Evolutionary conservation across 1,139 yeast species (phyloP).

Genomic region (Pichia sp.): DNA sequence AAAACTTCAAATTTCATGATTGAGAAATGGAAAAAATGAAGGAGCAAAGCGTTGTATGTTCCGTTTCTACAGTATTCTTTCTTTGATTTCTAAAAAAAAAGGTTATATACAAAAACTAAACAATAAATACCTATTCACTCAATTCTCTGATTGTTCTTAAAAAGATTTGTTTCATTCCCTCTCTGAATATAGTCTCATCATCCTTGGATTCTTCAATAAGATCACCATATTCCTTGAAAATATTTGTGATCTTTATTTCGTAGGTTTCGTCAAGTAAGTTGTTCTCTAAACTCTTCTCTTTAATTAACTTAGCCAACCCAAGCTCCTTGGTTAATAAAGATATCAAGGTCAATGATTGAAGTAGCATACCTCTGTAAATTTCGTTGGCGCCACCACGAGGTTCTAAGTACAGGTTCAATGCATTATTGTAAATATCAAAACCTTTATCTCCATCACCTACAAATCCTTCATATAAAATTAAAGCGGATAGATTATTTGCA

Average conservation of each 20-base stretch:
- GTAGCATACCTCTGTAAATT: slow-evolving; percentile 42
- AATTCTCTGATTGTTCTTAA: slow-evolving; percentile 17
- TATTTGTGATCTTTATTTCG: slow-evolving; percentile 40
- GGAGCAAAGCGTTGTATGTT: no score
- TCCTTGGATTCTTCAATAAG: slow-evolving; percentile 23
- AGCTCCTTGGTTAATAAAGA: slow-evolving; percentile 47
- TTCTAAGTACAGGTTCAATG: slow-evolving; percentile 22
- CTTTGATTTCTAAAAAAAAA: neutral
- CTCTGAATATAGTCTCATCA: slow-evolving; percentile 12
- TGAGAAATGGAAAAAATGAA: neutral
- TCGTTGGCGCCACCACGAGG: slow-evolving; percentile 22
- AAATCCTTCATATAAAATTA: slow-evolving; percentile 43
- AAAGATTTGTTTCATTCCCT: slow-evolving; percentile 15
- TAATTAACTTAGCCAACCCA: slow-evolving; percentile 56
- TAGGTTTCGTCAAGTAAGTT: slow-evolving; percentile 36
- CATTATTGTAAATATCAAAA: slow-evolving; percentile 46
- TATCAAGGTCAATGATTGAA: slow-evolving; percentile 48
- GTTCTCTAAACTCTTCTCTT: slow-evolving; percentile 47
- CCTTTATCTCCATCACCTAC: slow-evolving; percentile 39
- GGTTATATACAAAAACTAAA: neutral
- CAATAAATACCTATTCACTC: slow-evolving; percentile 9
- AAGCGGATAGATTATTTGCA: slow-evolving; percentile 36
- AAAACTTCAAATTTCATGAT: neutral
- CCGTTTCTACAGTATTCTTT: no score
- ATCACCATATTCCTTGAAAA: slow-evolving; percentile 55